Evolutionary conservation across 495 filamentous ascomycete genomes (phyloP), one percentile per base, ranked within the genome.

Genomic region (Tetracladium marchalianum): DNA sequence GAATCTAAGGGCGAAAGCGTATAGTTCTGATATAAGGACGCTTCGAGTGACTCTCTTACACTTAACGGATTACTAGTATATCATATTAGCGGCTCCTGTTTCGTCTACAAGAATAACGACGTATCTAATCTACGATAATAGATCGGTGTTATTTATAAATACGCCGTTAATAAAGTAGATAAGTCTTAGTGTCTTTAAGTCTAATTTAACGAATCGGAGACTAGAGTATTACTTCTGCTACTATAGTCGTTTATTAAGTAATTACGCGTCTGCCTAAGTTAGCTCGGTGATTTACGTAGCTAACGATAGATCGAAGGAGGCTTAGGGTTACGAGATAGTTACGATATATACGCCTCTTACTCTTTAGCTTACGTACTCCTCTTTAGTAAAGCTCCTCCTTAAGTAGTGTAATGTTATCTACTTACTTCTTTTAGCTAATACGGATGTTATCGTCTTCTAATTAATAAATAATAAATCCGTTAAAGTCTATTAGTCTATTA

Each of bases 91-190:
- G 1, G 35, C 22, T 8, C 16, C 44, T 22, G 9, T 38, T 43
- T 15, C 41, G 22, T 41, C 17, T 5, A 17, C 31, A 16, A 57
- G 38, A 13, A 44, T 41, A 50, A 56, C 50, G 16, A 52, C 32
- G 40, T 41, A 50, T 19, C 50, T 24, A 44, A 57, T 48, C 39
- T 54, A 41, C 12, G 39, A 57, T 18, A 13, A 39, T 1, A 37
- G 35, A 16, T 57, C 47, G 34, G 35, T 47, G 22, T 56, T 56
- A 46, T 53, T 56, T 10, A 39, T 35, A 41, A 56, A 56, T 16
- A 33, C 49, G 10, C 10, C 18, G 48, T 53, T 31, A 11, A 48
- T 39, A 33, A 54, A 51, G 32, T 1, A 54, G 27, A 13, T 53
- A 31, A 46, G 31, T 22, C 36, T 16, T 16, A 39, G 17, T 39